Evolutionary conservation across 371 early-diverging fungal genomes (phyloP), one percentile per base, ranked within the genome.

Genomic region (Mucor racemosus): DNA sequence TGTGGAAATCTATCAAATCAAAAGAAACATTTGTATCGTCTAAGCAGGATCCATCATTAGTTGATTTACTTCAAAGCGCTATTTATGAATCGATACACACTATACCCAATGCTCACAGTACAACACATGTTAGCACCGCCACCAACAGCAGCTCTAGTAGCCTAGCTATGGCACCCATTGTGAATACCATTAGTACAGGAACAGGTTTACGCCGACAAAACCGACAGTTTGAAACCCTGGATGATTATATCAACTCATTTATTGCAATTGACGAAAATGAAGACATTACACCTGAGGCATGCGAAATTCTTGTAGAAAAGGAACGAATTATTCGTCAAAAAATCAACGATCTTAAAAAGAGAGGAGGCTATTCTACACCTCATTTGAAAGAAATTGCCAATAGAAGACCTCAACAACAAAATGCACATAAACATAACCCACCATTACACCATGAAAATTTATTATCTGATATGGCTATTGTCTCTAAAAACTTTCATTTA

Each of bases 211-310:
- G 72, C 14, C 74, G 78, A 31, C 72, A 68, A 21, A 62, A 72
- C 35, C 73, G 73, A 57, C 76, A 82, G 57, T 79, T 71, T 56
- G 64, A 70, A 9, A 72, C 73, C 1, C 60, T 91, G 14, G 75
- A 71, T 1, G 84, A 74, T 10, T 92, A 85, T 63, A 68, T 90
- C 7, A 67, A 71, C 5, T 87, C 92, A 0, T 90, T 88, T 72
- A 72, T 86, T 15, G 78, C 84, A 9, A 46, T 48, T 4, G 68
- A 68, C 11, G 88, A 89, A 53, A 89, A 88, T 13, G 79, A 81
- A 33, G 88, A 88, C 36, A 69, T 85, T 4, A 82, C 89, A 0
- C 76, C 77, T 4, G 84, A 84, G 26, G 84, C 84, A 33, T 75
- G 81, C 1, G 71, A 86, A 1, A 53, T 34, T 2, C 67, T 84